A percentile compares a stretch with the other conserved stretches of the same genome.
These are phyloP conservation scores for Eutrema salsugineum DNA, from an alignment of 441 rosid species.

Conservation along the genomic window DNA sequence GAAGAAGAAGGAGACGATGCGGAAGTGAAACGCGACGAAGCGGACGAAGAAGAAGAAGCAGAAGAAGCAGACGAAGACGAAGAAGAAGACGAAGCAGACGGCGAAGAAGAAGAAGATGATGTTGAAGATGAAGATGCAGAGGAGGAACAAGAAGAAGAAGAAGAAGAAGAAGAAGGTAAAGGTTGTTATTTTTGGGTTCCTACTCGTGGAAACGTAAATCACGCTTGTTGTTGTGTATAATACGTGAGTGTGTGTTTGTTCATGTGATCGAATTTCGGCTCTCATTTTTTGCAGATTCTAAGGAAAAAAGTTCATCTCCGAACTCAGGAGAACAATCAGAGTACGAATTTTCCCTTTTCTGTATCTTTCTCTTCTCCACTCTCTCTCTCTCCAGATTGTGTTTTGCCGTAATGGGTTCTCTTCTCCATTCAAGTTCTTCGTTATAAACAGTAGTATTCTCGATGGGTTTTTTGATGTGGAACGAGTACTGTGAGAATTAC, in stretches of 20 bases:
- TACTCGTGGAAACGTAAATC: conserved; percentile 12
- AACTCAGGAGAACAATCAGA: conserved; percentile 61
- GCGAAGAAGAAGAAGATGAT: background rate
- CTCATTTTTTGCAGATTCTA: conserved; percentile 48
- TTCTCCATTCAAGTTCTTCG: background rate
- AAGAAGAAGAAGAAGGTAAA: conserved; percentile 19
- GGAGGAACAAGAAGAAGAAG: conserved; percentile 30
- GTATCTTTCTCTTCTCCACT: background rate
- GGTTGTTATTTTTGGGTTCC: background rate
- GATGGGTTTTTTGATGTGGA: background rate
- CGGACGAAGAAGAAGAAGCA: conserved; percentile 21
- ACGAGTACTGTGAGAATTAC: background rate
- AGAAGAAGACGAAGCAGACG: conserved; percentile 18
- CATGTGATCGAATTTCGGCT: conserved; percentile 22
- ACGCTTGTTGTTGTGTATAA: background rate
- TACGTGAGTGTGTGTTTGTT: conserved; percentile 19
- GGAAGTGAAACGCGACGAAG: conserved; percentile 30
- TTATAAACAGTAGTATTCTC: conserved; percentile 10
- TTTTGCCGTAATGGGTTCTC: conserved; percentile 10
- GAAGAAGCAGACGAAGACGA: conserved; percentile 18
- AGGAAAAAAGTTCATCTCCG: conserved; percentile 49
- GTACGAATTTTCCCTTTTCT: conserved; percentile 29
- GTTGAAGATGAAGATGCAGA: conserved; percentile 16
- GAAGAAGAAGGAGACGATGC: conserved; percentile 21
- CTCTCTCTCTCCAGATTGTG: conserved; percentile 9